Evolutionary conservation across 2,329 filamentous ascomycete genomes (phyloP).

Genomic region (Sarocladium oryzae): DNA sequence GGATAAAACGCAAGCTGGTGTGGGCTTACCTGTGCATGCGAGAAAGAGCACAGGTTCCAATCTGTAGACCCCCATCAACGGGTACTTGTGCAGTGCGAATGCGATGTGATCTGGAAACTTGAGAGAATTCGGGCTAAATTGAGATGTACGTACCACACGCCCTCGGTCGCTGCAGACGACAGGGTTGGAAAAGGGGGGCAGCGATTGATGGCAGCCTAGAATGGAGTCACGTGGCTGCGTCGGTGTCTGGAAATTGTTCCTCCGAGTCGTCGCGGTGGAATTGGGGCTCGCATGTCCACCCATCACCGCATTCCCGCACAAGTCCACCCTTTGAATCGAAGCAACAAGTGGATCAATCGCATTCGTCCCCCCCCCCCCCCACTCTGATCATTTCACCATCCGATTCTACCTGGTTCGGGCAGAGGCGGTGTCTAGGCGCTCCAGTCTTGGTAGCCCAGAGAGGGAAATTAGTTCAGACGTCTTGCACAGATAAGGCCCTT

Average conservation of each 20-base stretch:
- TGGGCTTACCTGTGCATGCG: too few relatives aligned
- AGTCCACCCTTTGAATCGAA: too few relatives aligned
- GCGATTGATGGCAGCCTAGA: conserved; percentile 7
- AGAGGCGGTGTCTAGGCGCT: neutral
- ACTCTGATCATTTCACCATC: neutral
- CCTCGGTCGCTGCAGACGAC: too few relatives aligned
- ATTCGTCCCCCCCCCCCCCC: neutral
- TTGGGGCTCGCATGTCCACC: neutral
- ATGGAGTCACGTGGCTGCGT: conserved; percentile 1
- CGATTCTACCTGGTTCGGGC: neutral
- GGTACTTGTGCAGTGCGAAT: too few relatives aligned
- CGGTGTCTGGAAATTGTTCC: neutral
- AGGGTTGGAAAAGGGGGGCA: neutral
- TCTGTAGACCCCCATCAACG: too few relatives aligned
- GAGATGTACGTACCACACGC: neutral
- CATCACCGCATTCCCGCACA: neutral
- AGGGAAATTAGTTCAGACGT: neutral
- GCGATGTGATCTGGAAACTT: neutral
- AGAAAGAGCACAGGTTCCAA: too few relatives aligned
- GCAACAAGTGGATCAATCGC: too few relatives aligned
- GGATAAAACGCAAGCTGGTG: too few relatives aligned
- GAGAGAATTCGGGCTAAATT: neutral
- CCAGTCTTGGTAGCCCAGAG: neutral
- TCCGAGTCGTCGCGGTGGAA: neutral
- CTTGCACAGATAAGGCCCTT: neutral